phyloP scores from a whole-genome alignment of 257 asterid species.

The Osmanthus fragrans region DNA sequence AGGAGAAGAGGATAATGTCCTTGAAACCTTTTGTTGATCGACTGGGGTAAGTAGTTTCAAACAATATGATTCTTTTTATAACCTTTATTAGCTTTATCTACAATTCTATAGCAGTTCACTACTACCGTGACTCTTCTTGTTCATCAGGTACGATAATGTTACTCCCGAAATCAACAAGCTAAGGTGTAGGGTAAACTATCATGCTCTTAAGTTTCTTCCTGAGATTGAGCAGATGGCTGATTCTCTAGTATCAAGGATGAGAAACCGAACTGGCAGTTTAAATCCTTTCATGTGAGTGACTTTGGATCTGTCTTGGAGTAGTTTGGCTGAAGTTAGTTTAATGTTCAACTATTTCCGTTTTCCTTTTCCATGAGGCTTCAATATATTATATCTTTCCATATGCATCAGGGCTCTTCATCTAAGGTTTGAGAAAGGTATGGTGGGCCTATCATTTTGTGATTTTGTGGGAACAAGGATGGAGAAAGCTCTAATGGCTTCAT shows the following conservation, averaged over 20 bases:
- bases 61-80: slow-evolving; percentile 4
- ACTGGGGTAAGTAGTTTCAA: slow-evolving; percentile 72
- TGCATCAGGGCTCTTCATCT: slow-evolving; percentile 95
- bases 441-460: slow-evolving; percentile 98
- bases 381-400: not conserved
- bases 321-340: slow-evolving; percentile 12
- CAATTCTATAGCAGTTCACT: not conserved
- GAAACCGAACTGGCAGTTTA: slow-evolving; percentile 81
- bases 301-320: slow-evolving; percentile 8
- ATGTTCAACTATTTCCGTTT: slow-evolving; percentile 17
- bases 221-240: slow-evolving; percentile 96
- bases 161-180: slow-evolving; percentile 95
- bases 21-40: slow-evolving; percentile 98
- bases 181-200: slow-evolving; percentile 98
- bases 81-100: not conserved
- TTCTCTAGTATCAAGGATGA: slow-evolving; percentile 92
- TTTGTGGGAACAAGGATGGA: slow-evolving; percentile 90
- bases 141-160: slow-evolving; percentile 87
- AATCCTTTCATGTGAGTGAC: slow-evolving; percentile 89
- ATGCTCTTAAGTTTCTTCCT: slow-evolving; percentile 94
- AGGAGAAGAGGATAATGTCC: slow-evolving; percentile 97
- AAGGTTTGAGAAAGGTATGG: slow-evolving; percentile 99
- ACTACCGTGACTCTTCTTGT: slow-evolving; percentile 16
- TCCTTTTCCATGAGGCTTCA: slow-evolving; percentile 15
- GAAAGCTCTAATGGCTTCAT: slow-evolving; percentile 89